Evolutionary conservation across 345 rosid species (phyloP).

Genomic region (Orychophragmus violaceus): DNA sequence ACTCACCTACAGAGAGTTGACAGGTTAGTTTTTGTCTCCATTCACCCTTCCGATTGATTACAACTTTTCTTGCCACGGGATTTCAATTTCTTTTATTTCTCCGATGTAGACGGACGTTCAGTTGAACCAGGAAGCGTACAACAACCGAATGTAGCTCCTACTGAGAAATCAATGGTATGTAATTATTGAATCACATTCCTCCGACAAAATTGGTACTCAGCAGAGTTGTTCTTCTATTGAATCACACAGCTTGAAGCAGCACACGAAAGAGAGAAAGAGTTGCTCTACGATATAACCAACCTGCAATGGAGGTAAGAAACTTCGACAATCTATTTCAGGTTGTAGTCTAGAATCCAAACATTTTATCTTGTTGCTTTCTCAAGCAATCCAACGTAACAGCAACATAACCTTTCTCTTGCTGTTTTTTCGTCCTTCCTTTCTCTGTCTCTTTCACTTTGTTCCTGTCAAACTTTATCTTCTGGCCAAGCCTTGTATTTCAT

Average conservation of each 20-base stretch:
- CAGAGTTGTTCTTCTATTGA: constrained; percentile 3
- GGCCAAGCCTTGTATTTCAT: no score
- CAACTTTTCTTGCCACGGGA: neutral
- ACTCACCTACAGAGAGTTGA: constrained; percentile 40
- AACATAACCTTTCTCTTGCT: no score
- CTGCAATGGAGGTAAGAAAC: no score
- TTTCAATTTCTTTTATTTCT: constrained; percentile 13
- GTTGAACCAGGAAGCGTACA: constrained; percentile 41
- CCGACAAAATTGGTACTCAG: neutral
- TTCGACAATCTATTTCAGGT: neutral
- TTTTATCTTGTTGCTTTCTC: no score
- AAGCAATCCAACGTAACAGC: no score
- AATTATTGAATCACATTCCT: neutral
- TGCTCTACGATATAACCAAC: constrained; percentile 78
- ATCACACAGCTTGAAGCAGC: constrained; percentile 80
- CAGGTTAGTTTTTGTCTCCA: constrained; percentile 36
- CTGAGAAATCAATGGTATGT: no score
- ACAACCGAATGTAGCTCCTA: constrained; percentile 9
- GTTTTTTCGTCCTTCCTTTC: no score
- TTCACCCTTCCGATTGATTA: neutral
- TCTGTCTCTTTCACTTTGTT: no score
- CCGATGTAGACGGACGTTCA: constrained; percentile 36
- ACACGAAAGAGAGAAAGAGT: constrained; percentile 83
- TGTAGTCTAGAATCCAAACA: neutral
- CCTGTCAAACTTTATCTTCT: no score